Percentiles rank a stretch among this genome's conserved stretches.
phyloP scores from a whole-genome alignment of 192 early-diverging fungal genomes.

The Umbelopsis isabellina region DNA sequence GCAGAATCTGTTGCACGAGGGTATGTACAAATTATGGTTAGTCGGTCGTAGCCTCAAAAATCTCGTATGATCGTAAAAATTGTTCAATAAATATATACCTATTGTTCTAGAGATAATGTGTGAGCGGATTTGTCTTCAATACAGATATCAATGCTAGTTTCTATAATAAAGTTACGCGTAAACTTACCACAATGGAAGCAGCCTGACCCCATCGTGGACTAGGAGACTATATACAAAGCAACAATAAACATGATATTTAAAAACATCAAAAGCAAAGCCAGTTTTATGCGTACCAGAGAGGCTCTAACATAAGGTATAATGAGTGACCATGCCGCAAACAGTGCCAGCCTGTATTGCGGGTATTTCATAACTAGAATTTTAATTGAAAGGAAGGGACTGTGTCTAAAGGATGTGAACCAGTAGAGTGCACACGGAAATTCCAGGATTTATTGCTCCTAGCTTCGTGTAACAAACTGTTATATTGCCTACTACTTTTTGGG shows the following conservation, averaged over 20 bases:
- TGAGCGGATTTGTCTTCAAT: background rate
- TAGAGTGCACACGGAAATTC: too few relatives aligned
- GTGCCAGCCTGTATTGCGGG: slow-evolving; percentile 7
- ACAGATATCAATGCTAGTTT: background rate
- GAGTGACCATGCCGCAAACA: slow-evolving; percentile 4
- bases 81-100: background rate
- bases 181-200: slow-evolving; percentile 9
- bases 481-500: too few relatives aligned
- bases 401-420: background rate
- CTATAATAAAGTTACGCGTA: background rate
- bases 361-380: background rate
- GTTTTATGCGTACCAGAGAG: background rate
- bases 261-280: background rate
- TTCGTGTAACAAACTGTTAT: too few relatives aligned
- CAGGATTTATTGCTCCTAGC: too few relatives aligned
- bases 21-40: background rate
- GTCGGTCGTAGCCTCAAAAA: background rate
- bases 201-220: slow-evolving; percentile 28
- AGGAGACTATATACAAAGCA: background rate
- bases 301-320: background rate
- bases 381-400: background rate
- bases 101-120: background rate
- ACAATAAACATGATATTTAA: background rate
- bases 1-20: slow-evolving; percentile 8
- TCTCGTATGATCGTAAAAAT: too few relatives aligned